Evolutionary conservation across 1,284 basidiomycete genomes (phyloP), one percentile per base, ranked within the genome.

Genomic region (Xerocomus cyaneibrunnescens): DNA sequence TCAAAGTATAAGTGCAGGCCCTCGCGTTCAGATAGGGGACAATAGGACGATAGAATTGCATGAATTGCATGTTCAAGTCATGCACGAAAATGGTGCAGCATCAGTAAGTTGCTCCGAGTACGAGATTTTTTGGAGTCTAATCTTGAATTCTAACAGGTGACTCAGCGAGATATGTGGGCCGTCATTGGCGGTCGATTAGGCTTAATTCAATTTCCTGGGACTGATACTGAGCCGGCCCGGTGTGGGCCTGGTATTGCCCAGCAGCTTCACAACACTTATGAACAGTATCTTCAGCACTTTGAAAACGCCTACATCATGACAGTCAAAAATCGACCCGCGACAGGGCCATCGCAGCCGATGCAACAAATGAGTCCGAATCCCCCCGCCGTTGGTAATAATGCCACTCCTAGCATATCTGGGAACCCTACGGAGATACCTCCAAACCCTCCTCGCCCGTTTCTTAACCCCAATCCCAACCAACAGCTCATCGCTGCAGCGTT

Each of bases 121-220:
- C 28, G 4, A 12, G 12, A 32, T n/a, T 48, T 31, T 46, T 14
- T 28, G 27, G 34, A 32, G 35, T 34, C 27, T 43, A 39, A 57
- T 47, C 25, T 25, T 53, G 31, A 42, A 50, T 12, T 12, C 22
- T 19, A 51, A n/a, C 46, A 87, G 84, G 78, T 85, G n/a, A 70
- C 72, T 17, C 64, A 71, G 50, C 77, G 76, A 37, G 84, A 87
- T 23, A 55, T 75, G 48, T 90, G 87, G 88, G 62, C 77, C 13
- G 68, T 83, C 40, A 79, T 90, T 53, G 87, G 79, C 12, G 86
- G 75, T 13, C 76, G 76, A 34, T 71, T 90, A 63, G 83, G 82
- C 7, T 82, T 84, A 58, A 74, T 82, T 3, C 74, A 81, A 45
- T 83, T 87, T 54, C 79, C 80, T 3, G 82, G 75, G 3, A 78